Conservation (phyloP, 2,329 filamentous ascomycete genomes). For the Lasiodiplodia citricola region DNA sequence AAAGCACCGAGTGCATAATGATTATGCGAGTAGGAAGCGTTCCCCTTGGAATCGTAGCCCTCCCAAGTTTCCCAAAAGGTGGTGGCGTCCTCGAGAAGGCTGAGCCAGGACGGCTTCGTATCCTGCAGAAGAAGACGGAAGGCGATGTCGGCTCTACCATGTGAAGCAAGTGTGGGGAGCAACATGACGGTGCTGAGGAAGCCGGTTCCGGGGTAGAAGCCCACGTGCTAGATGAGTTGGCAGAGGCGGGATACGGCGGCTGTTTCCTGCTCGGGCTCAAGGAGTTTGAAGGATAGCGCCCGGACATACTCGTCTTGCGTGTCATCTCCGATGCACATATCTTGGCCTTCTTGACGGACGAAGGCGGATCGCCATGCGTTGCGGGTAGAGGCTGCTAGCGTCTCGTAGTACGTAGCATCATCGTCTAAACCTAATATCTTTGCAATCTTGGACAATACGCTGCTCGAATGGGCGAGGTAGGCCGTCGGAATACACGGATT, state of each 20-base stretch:
- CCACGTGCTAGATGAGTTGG: neutral
- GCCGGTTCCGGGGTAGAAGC: neutral
- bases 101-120: neutral
- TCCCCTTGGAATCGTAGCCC: neutral
- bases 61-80: neutral
- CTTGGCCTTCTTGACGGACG: neutral
- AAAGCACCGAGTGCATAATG: neutral
- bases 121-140: neutral
- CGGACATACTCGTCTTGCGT: neutral
- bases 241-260: neutral
- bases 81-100: neutral
- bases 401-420: neutral
- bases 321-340: neutral
- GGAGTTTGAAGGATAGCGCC: neutral
- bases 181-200: neutral
- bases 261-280: neutral
- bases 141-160: neutral
- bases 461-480: neutral
- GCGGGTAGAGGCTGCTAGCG: neutral
- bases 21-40: neutral
- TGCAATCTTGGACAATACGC: neutral
- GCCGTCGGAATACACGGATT: neutral
- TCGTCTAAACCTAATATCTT: neutral
- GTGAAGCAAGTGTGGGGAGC: neutral
- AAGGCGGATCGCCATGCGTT: neutral